Evolutionary conservation across 495 filamentous ascomycete genomes (phyloP).

Genomic region (Penicillium tannophilum): DNA sequence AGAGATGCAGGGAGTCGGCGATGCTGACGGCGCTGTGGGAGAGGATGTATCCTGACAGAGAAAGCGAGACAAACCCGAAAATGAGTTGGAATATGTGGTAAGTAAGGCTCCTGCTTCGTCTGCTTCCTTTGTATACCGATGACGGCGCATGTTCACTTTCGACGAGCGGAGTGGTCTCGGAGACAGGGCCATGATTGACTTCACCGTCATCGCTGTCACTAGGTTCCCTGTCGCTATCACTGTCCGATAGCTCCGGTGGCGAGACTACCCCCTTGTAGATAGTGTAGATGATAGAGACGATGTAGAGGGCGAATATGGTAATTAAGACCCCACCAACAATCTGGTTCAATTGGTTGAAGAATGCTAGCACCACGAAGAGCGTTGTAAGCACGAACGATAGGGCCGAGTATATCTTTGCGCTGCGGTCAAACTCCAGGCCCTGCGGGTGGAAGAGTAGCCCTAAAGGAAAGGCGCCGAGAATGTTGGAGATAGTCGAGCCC

Average conservation of each 20-base stretch:
- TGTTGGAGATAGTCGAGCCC: constrained; percentile 58
- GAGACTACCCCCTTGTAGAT: constrained; percentile 48
- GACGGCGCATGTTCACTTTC: background rate
- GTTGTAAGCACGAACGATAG: constrained; percentile 43
- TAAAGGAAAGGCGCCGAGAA: constrained; percentile 58
- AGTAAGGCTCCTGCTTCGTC: constrained; percentile 34
- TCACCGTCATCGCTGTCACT: constrained; percentile 15
- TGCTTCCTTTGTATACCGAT: constrained; percentile 1
- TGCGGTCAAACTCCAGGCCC: constrained; percentile 40
- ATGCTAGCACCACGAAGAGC: constrained; percentile 35
- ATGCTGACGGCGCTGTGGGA: constrained; percentile 43
- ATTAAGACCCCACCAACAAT: constrained; percentile 43
- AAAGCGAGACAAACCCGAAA: constrained; percentile 50
- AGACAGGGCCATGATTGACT: constrained; percentile 3
- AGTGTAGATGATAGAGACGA: constrained; percentile 45
- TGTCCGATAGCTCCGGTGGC: constrained; percentile 41
- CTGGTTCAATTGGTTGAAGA: constrained; percentile 28
- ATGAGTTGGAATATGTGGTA: constrained; percentile 39
- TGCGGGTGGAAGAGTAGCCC: constrained; percentile 46
- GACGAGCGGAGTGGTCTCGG: constrained; percentile 24
- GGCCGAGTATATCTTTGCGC: constrained; percentile 50
- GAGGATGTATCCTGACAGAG: constrained; percentile 52
- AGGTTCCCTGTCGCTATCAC: constrained; percentile 30
- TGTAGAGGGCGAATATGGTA: constrained; percentile 47
- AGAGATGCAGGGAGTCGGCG: constrained; percentile 40